Conservation (phyloP, 78 protist species). For the Cavenderia fasciculata region DNA sequence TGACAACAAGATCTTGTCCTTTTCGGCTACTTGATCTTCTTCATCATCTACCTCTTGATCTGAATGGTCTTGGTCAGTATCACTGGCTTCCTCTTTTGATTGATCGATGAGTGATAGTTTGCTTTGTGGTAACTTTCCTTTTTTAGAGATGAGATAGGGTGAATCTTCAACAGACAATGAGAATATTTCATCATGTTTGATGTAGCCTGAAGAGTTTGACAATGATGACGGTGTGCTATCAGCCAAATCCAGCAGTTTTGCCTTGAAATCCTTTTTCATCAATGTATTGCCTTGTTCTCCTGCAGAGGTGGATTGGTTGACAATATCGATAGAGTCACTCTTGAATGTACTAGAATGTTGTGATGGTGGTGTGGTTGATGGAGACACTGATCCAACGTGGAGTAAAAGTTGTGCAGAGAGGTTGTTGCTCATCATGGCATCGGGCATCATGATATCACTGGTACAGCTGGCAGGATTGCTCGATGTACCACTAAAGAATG, state of each 20-base stretch:
- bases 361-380: conserved; percentile 10
- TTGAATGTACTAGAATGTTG: too few relatives aligned
- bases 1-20: too few relatives aligned
- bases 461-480: not conserved
- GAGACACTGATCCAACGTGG: conserved; percentile 16
- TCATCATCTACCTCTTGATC: too few relatives aligned
- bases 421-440: not conserved
- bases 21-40: too few relatives aligned
- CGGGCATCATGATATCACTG: not conserved
- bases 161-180: conserved; percentile 38
- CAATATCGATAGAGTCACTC: too few relatives aligned
- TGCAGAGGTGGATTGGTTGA: too few relatives aligned
- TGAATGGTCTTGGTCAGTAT: not conserved
- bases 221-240: too few relatives aligned
- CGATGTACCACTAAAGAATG: conserved; percentile 22
- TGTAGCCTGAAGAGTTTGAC: not conserved
- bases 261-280: too few relatives aligned
- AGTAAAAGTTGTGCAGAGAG: conserved; percentile 46
- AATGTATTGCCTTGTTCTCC: too few relatives aligned
- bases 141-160: not conserved
- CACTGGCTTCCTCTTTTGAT: not conserved
- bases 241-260: too few relatives aligned
- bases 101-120: not conserved
- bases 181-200: conserved; percentile 22
- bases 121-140: too few relatives aligned